Percentiles rank a stretch among this genome's conserved stretches.
Evolutionary conservation across 345 rosid genomes (phyloP).

Genomic region (Melastoma malabathricum): DNA sequence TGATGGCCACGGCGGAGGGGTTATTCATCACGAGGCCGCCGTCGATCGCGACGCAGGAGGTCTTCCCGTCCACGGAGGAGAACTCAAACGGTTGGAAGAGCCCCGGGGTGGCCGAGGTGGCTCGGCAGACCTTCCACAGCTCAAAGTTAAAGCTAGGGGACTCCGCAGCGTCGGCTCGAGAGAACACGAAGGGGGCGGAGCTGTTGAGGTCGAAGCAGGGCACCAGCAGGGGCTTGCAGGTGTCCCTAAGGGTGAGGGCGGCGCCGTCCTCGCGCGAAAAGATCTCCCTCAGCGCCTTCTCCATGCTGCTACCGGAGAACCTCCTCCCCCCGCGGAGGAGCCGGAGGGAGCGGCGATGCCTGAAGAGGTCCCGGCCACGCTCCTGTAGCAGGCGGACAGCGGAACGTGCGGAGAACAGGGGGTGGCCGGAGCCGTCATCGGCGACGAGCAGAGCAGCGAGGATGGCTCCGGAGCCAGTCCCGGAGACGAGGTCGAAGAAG

Average conservation of each 20-base stretch:
- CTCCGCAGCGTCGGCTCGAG: constrained; percentile 89
- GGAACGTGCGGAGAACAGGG: constrained; percentile 56
- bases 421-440: constrained; percentile 64
- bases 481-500: constrained; percentile 83
- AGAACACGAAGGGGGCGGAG: constrained; percentile 94
- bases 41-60: constrained; percentile 67
- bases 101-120: constrained; percentile 81
- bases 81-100: constrained; percentile 63
- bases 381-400: constrained; percentile 37
- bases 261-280: constrained; percentile 51
- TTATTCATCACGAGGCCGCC: constrained; percentile 98
- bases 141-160: constrained; percentile 85
- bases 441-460: constrained; percentile 61
- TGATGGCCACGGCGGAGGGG: constrained; percentile 85
- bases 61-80: constrained; percentile 68
- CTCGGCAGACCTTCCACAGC: constrained; percentile 84
- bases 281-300: constrained; percentile 41
- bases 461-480: constrained; percentile 77
- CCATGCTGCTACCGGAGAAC: constrained; percentile 67
- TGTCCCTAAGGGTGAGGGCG: constrained; percentile 64
- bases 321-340: constrained; percentile 37
- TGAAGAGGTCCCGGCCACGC: constrained; percentile 49
- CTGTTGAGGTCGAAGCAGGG: constrained; percentile 93
- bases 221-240: constrained; percentile 86
- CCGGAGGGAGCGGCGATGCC: constrained; percentile 19